These are phyloP conservation scores for Pestalotiopsis fici DNA, from an alignment of 2,329 filamentous ascomycete genomes.

Conservation along the genomic window DNA sequence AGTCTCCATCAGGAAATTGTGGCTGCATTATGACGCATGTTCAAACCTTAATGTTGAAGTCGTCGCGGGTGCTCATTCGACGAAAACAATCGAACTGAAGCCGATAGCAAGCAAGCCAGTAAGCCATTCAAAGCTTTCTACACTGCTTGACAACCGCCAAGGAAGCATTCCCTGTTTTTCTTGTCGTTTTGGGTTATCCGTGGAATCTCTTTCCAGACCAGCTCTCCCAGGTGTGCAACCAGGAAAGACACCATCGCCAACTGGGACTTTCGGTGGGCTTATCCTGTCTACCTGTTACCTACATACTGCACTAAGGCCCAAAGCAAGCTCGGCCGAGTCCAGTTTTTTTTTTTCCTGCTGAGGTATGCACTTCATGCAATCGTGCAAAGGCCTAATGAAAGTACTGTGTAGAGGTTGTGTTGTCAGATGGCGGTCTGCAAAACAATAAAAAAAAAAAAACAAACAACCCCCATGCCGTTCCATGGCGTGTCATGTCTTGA, in stretches of 20 bases:
- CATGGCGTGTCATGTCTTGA: not conserved
- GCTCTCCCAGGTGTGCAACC: not conserved
- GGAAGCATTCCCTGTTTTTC: not conserved
- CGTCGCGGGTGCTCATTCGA: not conserved
- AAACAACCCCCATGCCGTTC: not conserved
- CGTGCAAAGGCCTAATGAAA: not conserved
- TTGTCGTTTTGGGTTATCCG: not conserved
- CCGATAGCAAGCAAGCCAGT: not conserved
- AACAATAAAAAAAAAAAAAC: no score
- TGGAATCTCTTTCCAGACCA: not conserved
- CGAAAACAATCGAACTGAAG: not conserved
- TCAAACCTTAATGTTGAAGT: not conserved
- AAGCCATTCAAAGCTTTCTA: not conserved
- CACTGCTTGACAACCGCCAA: not conserved
- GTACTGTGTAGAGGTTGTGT: not conserved
- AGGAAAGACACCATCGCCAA: not conserved
- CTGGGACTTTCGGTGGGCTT: not conserved
- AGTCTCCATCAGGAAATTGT: not conserved
- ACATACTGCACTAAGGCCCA: not conserved
- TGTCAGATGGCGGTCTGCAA: not conserved
- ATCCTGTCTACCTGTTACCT: not conserved
- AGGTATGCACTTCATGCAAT: not conserved
- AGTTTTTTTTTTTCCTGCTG: not conserved
- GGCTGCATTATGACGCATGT: slow-evolving; percentile 1
- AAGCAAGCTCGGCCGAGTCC: not conserved